Evolutionary conservation across 2,329 filamentous ascomycete genomes (phyloP).

Genomic region (Ophiostoma triangulosporum): DNA sequence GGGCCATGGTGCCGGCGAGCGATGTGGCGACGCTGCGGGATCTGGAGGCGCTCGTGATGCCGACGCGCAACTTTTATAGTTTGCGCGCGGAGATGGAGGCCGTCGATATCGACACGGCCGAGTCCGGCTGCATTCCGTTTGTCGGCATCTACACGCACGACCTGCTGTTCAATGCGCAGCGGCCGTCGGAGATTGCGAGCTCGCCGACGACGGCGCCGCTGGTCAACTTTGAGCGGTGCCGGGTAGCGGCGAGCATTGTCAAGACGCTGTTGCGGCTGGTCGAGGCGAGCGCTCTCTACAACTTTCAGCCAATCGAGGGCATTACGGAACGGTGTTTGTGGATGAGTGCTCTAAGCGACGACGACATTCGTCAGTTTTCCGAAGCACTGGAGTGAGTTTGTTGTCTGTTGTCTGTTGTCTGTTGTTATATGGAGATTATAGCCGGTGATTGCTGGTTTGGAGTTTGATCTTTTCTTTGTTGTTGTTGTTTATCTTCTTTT

Average conservation of each 20-base stretch:
- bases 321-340: slow-evolving; percentile 73
- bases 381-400: slow-evolving; percentile 31
- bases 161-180: slow-evolving; percentile 67
- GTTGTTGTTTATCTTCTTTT: slow-evolving; percentile 9
- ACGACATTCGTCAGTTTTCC: slow-evolving; percentile 51
- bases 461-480: neutral
- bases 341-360: slow-evolving; percentile 63
- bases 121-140: slow-evolving; percentile 69
- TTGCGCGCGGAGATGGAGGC: slow-evolving; percentile 71
- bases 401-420: neutral
- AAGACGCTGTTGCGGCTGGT: slow-evolving; percentile 69
- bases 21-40: slow-evolving; percentile 55
- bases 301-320: slow-evolving; percentile 61
- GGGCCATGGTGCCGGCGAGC: slow-evolving; percentile 51
- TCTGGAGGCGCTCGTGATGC: slow-evolving; percentile 61
- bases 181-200: slow-evolving; percentile 59
- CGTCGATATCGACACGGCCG: slow-evolving; percentile 33
- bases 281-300: slow-evolving; percentile 63
- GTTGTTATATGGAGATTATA: neutral
- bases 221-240: slow-evolving; percentile 73
- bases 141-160: slow-evolving; percentile 77
- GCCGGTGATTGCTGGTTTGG: too few relatives aligned
- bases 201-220: slow-evolving; percentile 53
- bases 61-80: slow-evolving; percentile 63
- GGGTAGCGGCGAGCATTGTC: slow-evolving; percentile 60